Evolutionary conservation across 2,329 filamentous ascomycete genomes (phyloP), one percentile per base, ranked within the genome.

Genomic region (Nakataea oryzae): DNA sequence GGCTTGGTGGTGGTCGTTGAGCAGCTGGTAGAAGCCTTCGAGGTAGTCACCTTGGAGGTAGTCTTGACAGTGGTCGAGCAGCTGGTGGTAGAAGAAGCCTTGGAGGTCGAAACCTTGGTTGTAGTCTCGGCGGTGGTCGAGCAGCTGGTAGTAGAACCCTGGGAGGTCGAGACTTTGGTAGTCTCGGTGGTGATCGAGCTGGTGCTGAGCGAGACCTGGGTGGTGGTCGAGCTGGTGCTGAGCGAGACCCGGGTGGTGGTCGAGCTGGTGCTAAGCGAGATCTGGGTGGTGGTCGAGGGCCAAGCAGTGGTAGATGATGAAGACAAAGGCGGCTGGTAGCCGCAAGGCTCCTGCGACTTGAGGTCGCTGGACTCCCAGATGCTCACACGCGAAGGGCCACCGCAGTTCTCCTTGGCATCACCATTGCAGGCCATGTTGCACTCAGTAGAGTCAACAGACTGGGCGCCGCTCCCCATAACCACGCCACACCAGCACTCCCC

Each of bases 361-460:
- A 84, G 72, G 61, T 81, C 78, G 61, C 73, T 73, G 59, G 81
- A 78, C 56, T 79, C 74, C 63, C 78, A 82, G 59, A 82, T 66
- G 66, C 70, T 79, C 65, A 82, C 68, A 54, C 73, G 73, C 29
- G 68, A 65, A 17, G 69, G 65, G 21, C 79, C 79, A 68, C 80
- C 80, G 64, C 79, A 82, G 12, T 65, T 76, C 63, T 76, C 64
- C 54, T 59, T 65, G 1, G 65, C 58, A 65, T 84, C 74, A 26
- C 83, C 84, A 13, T 73, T 75, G 71, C 84, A 87, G 54, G 78
- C 70, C 68, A 79, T 77, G 64, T 75, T 74, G 70, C 84, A 87
- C 54, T 78, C 69, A 17, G 66, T 65, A 27, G 68, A 63, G 59
- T 73, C 69, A 13, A 74, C 75, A 34, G 73, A 67, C 34, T 63